These are phyloP conservation scores for Phaffia rhodozyma DNA, from an alignment of 1,284 basidiomycete species.

Conservation along the genomic window DNA sequence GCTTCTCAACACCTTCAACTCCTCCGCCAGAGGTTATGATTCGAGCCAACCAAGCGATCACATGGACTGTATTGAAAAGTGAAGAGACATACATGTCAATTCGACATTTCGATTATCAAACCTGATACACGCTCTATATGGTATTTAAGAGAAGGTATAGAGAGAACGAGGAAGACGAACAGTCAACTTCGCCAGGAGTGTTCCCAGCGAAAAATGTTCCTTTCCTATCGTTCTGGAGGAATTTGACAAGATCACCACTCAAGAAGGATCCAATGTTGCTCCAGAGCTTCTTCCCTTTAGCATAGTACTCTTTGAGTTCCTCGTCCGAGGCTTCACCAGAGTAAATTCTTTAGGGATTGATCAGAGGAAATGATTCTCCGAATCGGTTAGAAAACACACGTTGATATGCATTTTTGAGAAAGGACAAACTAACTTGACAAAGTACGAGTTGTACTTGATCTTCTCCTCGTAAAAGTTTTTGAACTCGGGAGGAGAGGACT, in stretches of 20 bases:
- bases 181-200: conserved; percentile 31
- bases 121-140: not conserved
- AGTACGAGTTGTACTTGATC: conserved; percentile 39
- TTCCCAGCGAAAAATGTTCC: conserved; percentile 27
- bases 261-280: conserved; percentile 27
- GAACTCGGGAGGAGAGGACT: conserved; percentile 39
- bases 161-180: conserved; percentile 22
- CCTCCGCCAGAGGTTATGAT: conserved; percentile 29
- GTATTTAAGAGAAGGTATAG: not conserved
- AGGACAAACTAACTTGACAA: conserved; percentile 34
- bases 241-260: conserved; percentile 28
- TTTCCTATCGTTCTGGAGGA: conserved; percentile 25
- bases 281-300: conserved; percentile 27
- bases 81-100: not conserved
- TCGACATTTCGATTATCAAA: not conserved
- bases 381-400: too few relatives aligned
- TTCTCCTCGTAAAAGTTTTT: conserved; percentile 46
- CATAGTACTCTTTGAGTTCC: conserved; percentile 25
- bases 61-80: conserved; percentile 25
- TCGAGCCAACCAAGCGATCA: conserved; percentile 34
- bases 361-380: not conserved
- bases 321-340: conserved; percentile 19
- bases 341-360: conserved; percentile 2
- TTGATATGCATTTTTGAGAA: not conserved
- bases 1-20: conserved; percentile 25